phyloP scores from a whole-genome alignment of 306 rosid genomes.

The Sindora glabra region DNA sequence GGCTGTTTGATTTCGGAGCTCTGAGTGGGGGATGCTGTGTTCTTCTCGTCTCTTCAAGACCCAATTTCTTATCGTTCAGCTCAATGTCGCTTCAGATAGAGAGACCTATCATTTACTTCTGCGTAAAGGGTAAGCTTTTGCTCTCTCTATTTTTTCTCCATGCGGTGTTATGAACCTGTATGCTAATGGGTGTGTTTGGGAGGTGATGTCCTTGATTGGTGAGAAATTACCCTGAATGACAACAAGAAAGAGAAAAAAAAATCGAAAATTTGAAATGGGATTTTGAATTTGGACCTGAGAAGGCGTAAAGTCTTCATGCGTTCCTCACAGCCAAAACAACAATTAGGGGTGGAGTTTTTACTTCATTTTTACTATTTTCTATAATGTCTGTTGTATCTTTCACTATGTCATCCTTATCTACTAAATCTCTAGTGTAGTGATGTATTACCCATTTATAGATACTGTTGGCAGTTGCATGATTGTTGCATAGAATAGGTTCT shows the following conservation, averaged over 20 bases:
- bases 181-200: not conserved
- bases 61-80: constrained; percentile 8
- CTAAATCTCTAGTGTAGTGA: not conserved
- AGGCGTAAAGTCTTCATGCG: not conserved
- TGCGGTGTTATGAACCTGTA: not conserved
- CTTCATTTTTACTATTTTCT: not conserved
- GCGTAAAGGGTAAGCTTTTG: constrained; percentile 13
- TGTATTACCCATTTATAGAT: not conserved
- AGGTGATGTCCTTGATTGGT: constrained; percentile 9
- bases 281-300: not conserved
- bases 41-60: not conserved
- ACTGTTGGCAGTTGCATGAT: not conserved
- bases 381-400: not conserved
- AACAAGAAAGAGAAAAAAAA: not conserved
- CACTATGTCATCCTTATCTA: not conserved
- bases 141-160: not conserved
- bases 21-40: not conserved
- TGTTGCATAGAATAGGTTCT: not conserved
- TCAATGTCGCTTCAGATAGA: constrained; percentile 21
- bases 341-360: constrained; percentile 17
- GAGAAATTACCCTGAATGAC: not conserved
- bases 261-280: constrained; percentile 19
- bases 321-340: not conserved
- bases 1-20: too few species aligned
- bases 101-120: not conserved